phyloP scores from a whole-genome alignment of 192 early-diverging fungal species.

The Allomyces macrogynus region DNA sequence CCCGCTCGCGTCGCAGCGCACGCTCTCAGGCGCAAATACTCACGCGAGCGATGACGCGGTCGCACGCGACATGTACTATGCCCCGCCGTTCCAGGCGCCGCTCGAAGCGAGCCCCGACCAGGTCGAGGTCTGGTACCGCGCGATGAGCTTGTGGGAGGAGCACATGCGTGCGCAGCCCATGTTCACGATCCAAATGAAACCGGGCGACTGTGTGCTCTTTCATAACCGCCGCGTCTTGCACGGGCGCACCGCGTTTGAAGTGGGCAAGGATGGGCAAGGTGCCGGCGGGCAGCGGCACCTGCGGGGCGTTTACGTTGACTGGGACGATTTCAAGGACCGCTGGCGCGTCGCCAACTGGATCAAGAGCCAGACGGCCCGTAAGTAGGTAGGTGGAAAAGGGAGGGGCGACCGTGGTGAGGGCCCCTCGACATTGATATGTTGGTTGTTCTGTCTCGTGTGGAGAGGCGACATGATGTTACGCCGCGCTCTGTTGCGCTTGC shows the following conservation, averaged over 20 bases:
- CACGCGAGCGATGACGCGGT: no score
- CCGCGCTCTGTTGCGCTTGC: no score
- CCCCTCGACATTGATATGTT: no score
- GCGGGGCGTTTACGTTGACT: conserved; percentile 22
- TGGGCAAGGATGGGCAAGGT: background rate
- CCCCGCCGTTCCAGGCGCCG: conserved; percentile 4
- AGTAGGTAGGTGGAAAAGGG: no score
- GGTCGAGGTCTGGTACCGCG: conserved; percentile 1
- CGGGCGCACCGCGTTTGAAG: conserved; percentile 1
- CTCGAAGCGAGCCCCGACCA: conserved; percentile 2
- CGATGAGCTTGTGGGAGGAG: background rate
- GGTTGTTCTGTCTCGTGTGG: no score
- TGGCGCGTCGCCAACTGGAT: conserved; percentile 4
- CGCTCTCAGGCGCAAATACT: no score
- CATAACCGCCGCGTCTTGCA: conserved; percentile 3
- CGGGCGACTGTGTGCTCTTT: conserved; percentile 1
- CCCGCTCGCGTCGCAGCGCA: background rate
- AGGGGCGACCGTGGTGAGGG: no score
- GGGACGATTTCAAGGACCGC: conserved; percentile 29
- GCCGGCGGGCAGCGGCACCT: background rate
- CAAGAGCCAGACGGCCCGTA: no score
- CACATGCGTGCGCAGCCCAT: background rate
- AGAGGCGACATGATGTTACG: no score
- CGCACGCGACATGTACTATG: background rate
- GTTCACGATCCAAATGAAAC: background rate